phyloP scores from a whole-genome alignment of 2,329 filamentous ascomycete genomes.

The Apiospora saccharicola region DNA sequence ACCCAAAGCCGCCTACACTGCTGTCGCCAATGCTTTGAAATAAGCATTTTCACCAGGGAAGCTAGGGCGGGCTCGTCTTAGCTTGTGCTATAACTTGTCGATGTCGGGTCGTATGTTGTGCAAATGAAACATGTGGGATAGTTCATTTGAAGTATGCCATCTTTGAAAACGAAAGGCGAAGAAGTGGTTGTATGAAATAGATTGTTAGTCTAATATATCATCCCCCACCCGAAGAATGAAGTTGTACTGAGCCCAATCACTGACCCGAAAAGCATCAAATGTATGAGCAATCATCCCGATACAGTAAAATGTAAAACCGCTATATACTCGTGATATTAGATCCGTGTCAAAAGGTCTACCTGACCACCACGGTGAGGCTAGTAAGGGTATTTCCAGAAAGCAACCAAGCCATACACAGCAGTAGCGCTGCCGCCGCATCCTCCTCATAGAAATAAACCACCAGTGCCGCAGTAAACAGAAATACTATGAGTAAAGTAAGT shows the following conservation, averaged over 20 bases:
- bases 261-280: neutral
- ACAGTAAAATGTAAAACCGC: neutral
- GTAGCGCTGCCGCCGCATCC: neutral
- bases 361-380: neutral
- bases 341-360: neutral
- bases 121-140: no score
- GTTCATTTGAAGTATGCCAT: neutral
- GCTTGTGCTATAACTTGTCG: neutral
- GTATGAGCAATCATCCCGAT: neutral
- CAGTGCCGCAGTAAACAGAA: neutral
- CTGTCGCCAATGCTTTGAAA: constrained; percentile 49
- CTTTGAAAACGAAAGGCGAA: neutral
- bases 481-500: neutral
- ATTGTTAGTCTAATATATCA: neutral
- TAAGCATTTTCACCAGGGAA: constrained; percentile 25
- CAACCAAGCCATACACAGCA: neutral
- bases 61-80: neutral
- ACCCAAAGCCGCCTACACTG: constrained; percentile 60
- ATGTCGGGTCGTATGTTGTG: no score
- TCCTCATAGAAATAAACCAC: neutral
- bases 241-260: neutral
- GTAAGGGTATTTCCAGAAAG: constrained; percentile 10
- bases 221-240: neutral
- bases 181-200: neutral
- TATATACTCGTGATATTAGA: no score